These are phyloP conservation scores for Aspergillus carlsbadensis DNA, from an alignment of 495 filamentous ascomycete genomes.

Conservation along the genomic window DNA sequence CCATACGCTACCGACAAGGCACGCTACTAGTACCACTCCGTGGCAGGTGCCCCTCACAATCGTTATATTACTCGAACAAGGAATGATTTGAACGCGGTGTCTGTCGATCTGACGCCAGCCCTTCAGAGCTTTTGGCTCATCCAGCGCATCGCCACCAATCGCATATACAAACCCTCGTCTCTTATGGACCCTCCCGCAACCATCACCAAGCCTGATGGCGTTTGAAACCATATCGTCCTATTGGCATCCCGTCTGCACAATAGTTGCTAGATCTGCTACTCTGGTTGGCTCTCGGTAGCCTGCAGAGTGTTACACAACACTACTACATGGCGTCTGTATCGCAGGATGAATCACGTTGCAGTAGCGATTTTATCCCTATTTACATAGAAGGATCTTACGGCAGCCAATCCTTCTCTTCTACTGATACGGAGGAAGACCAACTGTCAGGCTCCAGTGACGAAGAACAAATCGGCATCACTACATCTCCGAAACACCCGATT, in stretches of 20 bases:
- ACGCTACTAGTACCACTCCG: too few species aligned
- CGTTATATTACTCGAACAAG: neutral
- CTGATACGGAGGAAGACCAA: conserved; percentile 4
- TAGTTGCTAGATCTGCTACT: neutral
- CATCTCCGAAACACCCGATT: conserved; percentile 72
- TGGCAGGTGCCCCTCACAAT: neutral
- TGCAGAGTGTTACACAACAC: neutral
- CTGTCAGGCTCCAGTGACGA: neutral
- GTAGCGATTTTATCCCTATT: neutral
- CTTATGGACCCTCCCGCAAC: neutral
- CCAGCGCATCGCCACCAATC: neutral
- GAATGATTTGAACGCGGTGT: neutral
- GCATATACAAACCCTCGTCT: neutral
- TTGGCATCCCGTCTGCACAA: conserved; percentile 9
- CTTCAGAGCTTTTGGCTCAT: neutral
- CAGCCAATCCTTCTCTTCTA: conserved; percentile 7
- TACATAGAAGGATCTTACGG: conserved; percentile 3
- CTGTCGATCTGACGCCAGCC: neutral
- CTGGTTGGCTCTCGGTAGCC: neutral
- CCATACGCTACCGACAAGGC: too few species aligned
- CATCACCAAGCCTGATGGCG: conserved; percentile 10
- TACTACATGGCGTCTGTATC: neutral
- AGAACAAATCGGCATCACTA: neutral
- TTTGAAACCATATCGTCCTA: conserved; percentile 7
- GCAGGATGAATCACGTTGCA: neutral